Evolutionary conservation across 371 early-diverging fungal species (phyloP), one percentile per base, ranked within the genome.

Genomic region (Haplosporangium sp.): DNA sequence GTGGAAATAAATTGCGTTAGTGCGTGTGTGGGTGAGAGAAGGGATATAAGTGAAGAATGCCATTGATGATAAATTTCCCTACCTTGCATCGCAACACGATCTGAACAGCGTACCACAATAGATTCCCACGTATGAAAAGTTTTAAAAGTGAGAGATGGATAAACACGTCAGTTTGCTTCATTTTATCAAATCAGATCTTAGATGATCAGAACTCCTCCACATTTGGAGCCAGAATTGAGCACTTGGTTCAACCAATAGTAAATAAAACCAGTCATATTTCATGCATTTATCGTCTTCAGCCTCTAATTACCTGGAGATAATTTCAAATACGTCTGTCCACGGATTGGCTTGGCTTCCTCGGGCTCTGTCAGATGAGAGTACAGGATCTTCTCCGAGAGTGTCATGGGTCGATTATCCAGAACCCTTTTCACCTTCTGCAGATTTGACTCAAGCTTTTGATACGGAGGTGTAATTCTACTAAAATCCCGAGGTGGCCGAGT

Each of bases 361-460:
- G 94, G 91, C 60, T 97, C 91, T 59, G 94, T 92, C 82, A 97
- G 86, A 85, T 98, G 98, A 60, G 96, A 92, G 73, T 96, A 97
- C 27, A 98, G 90, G 64, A 96, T 92, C 92, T 98, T 98, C 72
- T 98, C 97, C 4, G 97, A 95, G 48, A 97, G 86, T 11, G 97
- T 97, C 71, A 98, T 82, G 8, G 94, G 93, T 13, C 88, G 87
- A 57, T 86, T 75, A 66, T 87, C 83, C 62, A 91, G 81, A 27
- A 89, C 77, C 42, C 88, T 84, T 67, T 84, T 85, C 61, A 91
- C 89, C 58, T 84, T 85, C 13, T 83, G 83, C 52, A 91, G 81
- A 57, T 88, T 91, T 9, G 84, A 74, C 13, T 82, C 85, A 35
- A 91, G 75, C 65, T 89, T 90, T 35, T 85, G 83, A 70, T 90